Conservation (phyloP, 106 monocot species). For the Agapanthus africanus region DNA sequence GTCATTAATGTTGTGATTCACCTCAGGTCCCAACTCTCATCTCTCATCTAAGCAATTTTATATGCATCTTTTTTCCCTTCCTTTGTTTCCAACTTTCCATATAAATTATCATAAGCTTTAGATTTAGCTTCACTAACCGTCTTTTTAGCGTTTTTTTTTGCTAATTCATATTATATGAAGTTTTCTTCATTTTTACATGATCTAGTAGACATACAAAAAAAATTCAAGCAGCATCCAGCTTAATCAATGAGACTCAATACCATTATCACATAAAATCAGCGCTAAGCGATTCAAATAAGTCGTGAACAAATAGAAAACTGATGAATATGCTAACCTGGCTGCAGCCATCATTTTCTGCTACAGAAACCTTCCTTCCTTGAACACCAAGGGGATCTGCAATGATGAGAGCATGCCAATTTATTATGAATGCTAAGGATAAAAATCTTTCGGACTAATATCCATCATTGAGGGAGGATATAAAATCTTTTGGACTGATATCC, state of each 20-base stretch:
- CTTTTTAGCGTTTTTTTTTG: no score
- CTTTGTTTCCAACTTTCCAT: no score
- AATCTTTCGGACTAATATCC: not conserved
- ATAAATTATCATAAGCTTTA: no score
- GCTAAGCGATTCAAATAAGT: not conserved
- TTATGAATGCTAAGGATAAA: not conserved
- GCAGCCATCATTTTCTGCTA: slow-evolving; percentile 55
- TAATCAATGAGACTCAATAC: not conserved
- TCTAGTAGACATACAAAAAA: no score
- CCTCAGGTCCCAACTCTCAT: no score
- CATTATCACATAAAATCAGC: not conserved
- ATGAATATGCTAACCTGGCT: slow-evolving; percentile 49
- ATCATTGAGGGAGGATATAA: not conserved
- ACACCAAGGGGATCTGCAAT: slow-evolving; percentile 83
- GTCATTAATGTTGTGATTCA: no score
- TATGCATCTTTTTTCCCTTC: no score
- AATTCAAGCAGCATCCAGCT: not conserved
- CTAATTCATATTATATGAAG: no score
- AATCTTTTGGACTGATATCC: no score
- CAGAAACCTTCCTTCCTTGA: slow-evolving; percentile 83
- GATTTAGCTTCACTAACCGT: no score
- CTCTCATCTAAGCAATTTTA: no score
- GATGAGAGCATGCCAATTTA: not conserved
- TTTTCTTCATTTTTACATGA: no score
- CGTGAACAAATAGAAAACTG: not conserved